Evolutionary conservation across 2,329 filamentous ascomycete genomes (phyloP), one percentile per base, ranked within the genome.

Genomic region (Ophiostoma angusticollis): DNA sequence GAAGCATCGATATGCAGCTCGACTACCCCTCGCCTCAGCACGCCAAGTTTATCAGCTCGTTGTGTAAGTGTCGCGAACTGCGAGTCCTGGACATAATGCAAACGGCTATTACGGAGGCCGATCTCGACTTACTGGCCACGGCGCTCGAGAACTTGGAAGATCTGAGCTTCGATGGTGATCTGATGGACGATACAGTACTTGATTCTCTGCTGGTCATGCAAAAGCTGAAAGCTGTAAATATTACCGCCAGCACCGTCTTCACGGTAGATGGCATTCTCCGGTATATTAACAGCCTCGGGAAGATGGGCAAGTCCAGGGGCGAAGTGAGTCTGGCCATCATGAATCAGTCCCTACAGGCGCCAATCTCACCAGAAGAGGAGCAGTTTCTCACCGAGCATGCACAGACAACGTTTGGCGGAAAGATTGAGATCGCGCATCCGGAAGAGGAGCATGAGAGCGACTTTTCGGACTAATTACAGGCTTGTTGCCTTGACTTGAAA

Each of bases 161-260:
- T 11, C 54, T 81, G 12, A 66, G 61, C 31, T 65, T 80, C 35
- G 67, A 64, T 31, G 74, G 75, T 31, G 67, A 68, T 13, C 54
- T 70, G 17, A 62, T 67, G 5, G 67, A 75, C 43, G 59, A 63
- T 24, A 50, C 53, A 4, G 51, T 75, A 11, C 60, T 68, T 9
- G 52, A 52, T 6, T 42, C 46, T 0, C 41, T 64, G 0, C 39
- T 49, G 8, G 39, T 16, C 2, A 57, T 78, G 31, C 52, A 52
- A 4, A 59, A 65, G 23, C 55, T 81, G 25, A 67, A 64, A 32
- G 60, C 56, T 4, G 56, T 80, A 6, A 65, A 63, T 5, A 66
- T 80, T 30, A 65, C 63, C 27, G 72, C 69, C 3, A 56, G 68
- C 3, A 74, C 75, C 0, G 54, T 55, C 2, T 78, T 81, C 51